Base-by-base conservation (phyloP, 1,284 basidiomycete species). In the Vanrija sp. region DNA sequence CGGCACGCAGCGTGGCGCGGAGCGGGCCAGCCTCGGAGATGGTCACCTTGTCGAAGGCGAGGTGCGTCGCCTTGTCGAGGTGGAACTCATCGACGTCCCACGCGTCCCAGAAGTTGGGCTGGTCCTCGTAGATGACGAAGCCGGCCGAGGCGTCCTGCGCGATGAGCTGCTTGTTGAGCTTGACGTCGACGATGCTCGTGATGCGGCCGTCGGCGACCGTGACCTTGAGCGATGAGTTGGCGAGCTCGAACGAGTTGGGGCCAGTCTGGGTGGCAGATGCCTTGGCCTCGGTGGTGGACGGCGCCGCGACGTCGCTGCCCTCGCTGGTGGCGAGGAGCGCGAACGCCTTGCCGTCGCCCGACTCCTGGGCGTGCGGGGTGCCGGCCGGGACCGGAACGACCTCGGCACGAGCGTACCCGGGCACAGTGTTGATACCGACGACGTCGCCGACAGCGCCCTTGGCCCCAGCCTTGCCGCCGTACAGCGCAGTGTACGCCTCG, bases 81-180 rank as follows among this genome's bases (percentile, higher is more conserved):
- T 93, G 90, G 70, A 91, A 89, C 23, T 93, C 83, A 71, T 97
- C 93, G 47, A 91, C 89, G 74, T 96, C 91, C 92, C 66, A 63
- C 1, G 62, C 69, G 31, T 60, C 54, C 42, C 59, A 57, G 2
- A 39, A 47, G 14, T 57, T 35, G 2, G 89, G 89, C 42, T 82
- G 80, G 72, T 91, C 75, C 62, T 93, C 85, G 69, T 90, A 94
- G 53, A 94, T 85, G 37, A 92, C 82, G 50, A 95, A 73, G 10
- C 91, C 91, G 46, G 87, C 90, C 3, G 85, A 85, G 48, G 79
- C 67, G 45, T 87, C 88, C 41, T 82, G 76, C 0, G 81, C 66
- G 51, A 95, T 83, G 6, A 95, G 78, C 69, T 95, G 89, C 20
- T 90, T 86, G 9, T 80, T 79, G 8, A 85, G 79, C 46, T 81